These are phyloP conservation scores for Termitomyces sp. DNA, from an alignment of 768 basidiomycete genomes.

Conservation along the genomic window DNA sequence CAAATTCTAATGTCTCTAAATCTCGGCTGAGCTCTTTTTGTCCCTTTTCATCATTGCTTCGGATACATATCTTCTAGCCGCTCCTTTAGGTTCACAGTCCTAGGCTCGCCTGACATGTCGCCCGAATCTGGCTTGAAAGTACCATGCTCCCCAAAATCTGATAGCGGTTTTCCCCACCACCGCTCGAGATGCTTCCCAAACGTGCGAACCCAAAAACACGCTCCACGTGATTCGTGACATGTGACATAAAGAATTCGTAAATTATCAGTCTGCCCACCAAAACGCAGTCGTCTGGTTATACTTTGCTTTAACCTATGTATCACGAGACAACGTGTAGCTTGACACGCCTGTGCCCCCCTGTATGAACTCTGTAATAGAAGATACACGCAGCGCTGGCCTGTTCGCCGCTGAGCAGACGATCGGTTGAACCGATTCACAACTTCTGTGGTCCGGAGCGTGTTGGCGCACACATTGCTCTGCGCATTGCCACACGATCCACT, in stretches of 20 bases:
- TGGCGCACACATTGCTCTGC: slow-evolving; percentile 46
- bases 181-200: no score
- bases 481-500: slow-evolving; percentile 52
- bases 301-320: no score
- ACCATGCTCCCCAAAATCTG: no score
- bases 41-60: not conserved
- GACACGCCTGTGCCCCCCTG: no score
- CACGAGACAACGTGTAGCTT: no score
- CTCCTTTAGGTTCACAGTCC: not conserved
- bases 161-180: no score
- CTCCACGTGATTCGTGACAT: no score
- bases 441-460: slow-evolving; percentile 44
- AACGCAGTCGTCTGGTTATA: no score
- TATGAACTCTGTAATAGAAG: slow-evolving; percentile 64
- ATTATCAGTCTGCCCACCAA: no score
- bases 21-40: not conserved
- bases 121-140: not conserved
- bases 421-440: slow-evolving; percentile 4
- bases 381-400: not conserved
- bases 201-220: no score
- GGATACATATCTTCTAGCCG: not conserved
- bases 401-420: slow-evolving; percentile 3
- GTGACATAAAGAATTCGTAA: no score
- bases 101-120: not conserved
- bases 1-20: not conserved